These are phyloP conservation scores for Phoma sp. DNA, from an alignment of 2,329 filamentous ascomycete genomes.

Conservation along the genomic window DNA sequence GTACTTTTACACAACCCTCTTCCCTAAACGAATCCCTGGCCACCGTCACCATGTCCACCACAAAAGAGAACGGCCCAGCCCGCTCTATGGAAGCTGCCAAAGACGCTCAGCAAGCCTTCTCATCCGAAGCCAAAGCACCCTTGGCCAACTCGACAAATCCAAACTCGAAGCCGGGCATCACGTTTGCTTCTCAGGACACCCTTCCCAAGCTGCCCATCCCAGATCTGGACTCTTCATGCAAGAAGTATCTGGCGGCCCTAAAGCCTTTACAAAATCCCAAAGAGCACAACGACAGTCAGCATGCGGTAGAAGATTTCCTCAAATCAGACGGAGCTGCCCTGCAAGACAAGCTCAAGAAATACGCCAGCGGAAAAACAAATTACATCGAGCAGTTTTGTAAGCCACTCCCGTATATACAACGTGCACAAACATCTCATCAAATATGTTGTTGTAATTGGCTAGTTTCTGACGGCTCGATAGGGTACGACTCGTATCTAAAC, in stretches of 20 bases:
- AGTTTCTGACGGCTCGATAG: constrained; percentile 54
- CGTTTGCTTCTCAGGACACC: constrained; percentile 86
- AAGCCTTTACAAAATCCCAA: constrained; percentile 80
- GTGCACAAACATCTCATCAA: too few species aligned
- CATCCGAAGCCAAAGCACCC: constrained; percentile 56
- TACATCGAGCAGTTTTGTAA: constrained; percentile 99
- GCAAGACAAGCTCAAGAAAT: constrained; percentile 88
- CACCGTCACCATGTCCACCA: constrained; percentile 46
- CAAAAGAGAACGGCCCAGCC: constrained; percentile 45
- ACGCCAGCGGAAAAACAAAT: constrained; percentile 88
- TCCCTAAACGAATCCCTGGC: constrained; percentile 72
- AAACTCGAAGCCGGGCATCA: constrained; percentile 74
- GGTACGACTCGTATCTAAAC: constrained; percentile 99
- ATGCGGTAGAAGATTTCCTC: constrained; percentile 84
- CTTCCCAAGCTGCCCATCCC: constrained; percentile 93
- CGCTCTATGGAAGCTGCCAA: constrained; percentile 62
- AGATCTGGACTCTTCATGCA: constrained; percentile 78
- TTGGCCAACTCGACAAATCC: constrained; percentile 59
- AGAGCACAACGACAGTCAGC: constrained; percentile 82
- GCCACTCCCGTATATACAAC: constrained; percentile 45
- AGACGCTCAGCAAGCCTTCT: constrained; percentile 58
- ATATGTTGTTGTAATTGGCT: background rate
- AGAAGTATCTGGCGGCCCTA: constrained; percentile 80
- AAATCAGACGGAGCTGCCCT: constrained; percentile 80
- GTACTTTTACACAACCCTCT: constrained; percentile 74